phyloP scores from a whole-genome alignment of 1,284 basidiomycete species.

The Cutaneotrichosporon mucoides region DNA sequence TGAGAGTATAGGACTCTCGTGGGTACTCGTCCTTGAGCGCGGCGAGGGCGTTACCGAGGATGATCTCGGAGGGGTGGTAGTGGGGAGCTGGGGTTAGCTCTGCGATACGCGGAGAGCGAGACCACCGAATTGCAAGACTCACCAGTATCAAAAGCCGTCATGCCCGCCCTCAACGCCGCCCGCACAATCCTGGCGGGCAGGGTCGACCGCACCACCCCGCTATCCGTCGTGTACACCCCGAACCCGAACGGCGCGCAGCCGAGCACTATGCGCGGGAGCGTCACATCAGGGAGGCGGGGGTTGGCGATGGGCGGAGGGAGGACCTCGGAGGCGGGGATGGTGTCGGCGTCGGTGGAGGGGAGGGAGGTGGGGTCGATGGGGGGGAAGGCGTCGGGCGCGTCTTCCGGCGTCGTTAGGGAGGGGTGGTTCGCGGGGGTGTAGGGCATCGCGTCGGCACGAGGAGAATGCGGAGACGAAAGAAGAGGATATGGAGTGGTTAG shows the following conservation, averaged over 20 bases:
- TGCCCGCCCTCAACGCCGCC: slow-evolving; percentile 78
- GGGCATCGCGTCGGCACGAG: no score
- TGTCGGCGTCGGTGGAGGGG: slow-evolving; percentile 21
- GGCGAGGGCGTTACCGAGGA: slow-evolving; percentile 71
- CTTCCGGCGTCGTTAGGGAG: slow-evolving; percentile 21
- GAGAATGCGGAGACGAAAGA: no score
- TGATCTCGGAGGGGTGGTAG: slow-evolving; percentile 86
- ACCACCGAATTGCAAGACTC: no score
- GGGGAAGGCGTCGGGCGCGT: slow-evolving; percentile 15
- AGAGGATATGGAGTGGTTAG: no score
- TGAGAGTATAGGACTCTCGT: slow-evolving; percentile 71
- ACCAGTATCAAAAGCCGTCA: slow-evolving; percentile 81
- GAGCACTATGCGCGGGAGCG: slow-evolving; percentile 58
- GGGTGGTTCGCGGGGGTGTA: no score
- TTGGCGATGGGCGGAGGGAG: slow-evolving; percentile 12
- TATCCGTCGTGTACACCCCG: slow-evolving; percentile 60
- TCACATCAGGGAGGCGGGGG: neutral
- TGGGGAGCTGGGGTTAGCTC: slow-evolving; percentile 53
- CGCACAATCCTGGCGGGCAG: slow-evolving; percentile 68
- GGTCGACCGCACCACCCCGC: slow-evolving; percentile 54
- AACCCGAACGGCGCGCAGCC: slow-evolving; percentile 68
- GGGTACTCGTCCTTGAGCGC: slow-evolving; percentile 68
- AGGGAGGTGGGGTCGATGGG: slow-evolving; percentile 11
- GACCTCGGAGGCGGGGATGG: slow-evolving; percentile 20
- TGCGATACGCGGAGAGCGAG: no score